Evolutionary conservation across 257 asterid species (phyloP).

Genomic region (Gentiana straminea): DNA sequence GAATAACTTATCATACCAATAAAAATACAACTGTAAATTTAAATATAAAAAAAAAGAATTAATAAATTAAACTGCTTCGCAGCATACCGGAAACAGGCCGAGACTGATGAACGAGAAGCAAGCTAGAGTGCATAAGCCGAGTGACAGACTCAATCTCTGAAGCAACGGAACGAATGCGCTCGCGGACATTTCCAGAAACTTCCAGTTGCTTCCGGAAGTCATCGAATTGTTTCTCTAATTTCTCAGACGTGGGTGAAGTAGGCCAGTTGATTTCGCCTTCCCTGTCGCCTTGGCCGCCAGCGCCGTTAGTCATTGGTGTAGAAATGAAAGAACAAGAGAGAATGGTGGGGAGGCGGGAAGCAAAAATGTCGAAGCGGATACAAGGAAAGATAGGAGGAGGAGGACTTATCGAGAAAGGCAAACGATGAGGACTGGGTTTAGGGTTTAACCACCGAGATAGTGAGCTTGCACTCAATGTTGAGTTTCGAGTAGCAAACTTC

Average conservation of each 20-base stretch:
- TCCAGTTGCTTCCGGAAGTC: slow-evolving; percentile 58
- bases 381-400: neutral
- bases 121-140: slow-evolving; percentile 59
- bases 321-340: slow-evolving; percentile 14
- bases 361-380: slow-evolving; percentile 3
- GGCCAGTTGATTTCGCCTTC: slow-evolving; percentile 21
- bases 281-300: no score
- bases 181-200: slow-evolving; percentile 60
- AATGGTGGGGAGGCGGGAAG: slow-evolving; percentile 4
- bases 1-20: neutral
- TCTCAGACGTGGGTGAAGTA: slow-evolving; percentile 30
- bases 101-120: slow-evolving; percentile 71
- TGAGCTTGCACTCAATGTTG: slow-evolving; percentile 6
- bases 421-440: slow-evolving; percentile 6
- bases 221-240: slow-evolving; percentile 65
- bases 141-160: slow-evolving; percentile 69
- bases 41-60: neutral
- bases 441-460: slow-evolving; percentile 22
- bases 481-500: slow-evolving; percentile 15
- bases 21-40: neutral
- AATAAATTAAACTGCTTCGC: neutral
- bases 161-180: slow-evolving; percentile 65
- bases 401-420: slow-evolving; percentile 7
- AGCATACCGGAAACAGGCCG: slow-evolving; percentile 47
- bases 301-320: slow-evolving; percentile 36